These are phyloP conservation scores for Leishmania guyanensis DNA, from an alignment of 208 protist species.

Conservation along the genomic window DNA sequence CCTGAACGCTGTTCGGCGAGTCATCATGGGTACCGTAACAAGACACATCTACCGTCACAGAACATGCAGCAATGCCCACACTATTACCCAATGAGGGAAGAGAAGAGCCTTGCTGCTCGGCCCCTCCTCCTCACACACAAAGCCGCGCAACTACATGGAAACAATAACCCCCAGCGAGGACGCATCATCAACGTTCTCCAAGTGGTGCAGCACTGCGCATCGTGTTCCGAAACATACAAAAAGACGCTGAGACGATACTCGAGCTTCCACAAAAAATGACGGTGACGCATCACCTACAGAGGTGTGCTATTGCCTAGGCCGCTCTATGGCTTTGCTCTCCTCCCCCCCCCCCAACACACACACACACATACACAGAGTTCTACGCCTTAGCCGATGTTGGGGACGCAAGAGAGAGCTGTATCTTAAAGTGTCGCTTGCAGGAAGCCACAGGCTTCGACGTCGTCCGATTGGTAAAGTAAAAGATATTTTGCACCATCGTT, in stretches of 20 bases:
- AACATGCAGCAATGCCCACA: background rate
- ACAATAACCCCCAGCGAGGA: background rate
- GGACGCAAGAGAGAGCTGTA: slow-evolving; percentile 23
- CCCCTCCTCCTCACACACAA: background rate
- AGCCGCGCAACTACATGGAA: background rate
- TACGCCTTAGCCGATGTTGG: slow-evolving; percentile 5
- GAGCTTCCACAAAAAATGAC: background rate
- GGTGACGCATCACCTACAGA: background rate
- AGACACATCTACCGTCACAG: background rate
- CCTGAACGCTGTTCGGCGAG: background rate
- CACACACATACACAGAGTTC: background rate
- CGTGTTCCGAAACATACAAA: background rate
- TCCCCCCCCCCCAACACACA: background rate
- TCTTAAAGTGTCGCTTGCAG: slow-evolving; percentile 37
- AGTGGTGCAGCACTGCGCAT: background rate
- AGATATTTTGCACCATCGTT: slow-evolving; percentile 43
- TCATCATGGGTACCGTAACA: background rate
- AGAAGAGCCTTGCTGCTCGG: background rate
- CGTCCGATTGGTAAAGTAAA: slow-evolving; percentile 26
- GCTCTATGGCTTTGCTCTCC: background rate
- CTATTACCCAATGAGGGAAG: background rate
- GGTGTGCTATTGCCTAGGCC: background rate
- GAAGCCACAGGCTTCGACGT: slow-evolving; percentile 30
- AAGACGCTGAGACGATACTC: background rate
- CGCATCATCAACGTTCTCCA: background rate